Evolutionary conservation across 179 eudicot genomes (phyloP).

Genomic region (Corrigiola litoralis): DNA sequence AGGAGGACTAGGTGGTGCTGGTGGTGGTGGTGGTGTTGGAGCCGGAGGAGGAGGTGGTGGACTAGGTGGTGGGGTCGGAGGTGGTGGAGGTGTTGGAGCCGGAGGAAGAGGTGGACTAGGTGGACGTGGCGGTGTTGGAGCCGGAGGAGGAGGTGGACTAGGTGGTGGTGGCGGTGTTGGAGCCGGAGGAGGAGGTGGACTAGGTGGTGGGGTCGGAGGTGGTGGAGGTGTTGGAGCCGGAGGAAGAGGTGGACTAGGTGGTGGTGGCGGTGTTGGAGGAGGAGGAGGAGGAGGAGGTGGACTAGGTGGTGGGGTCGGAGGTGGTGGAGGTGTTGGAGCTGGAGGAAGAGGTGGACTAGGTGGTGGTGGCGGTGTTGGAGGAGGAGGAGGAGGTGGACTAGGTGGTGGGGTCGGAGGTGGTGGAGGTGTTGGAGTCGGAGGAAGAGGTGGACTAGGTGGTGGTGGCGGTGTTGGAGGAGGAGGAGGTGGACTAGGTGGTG

Average conservation of each 20-base stretch:
- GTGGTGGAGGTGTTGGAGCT: background rate
- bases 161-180: background rate
- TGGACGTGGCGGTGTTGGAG: background rate
- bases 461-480: background rate
- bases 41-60: constrained; percentile 2
- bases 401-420: background rate
- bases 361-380: background rate
- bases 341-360: background rate
- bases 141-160: background rate
- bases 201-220: background rate
- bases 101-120: background rate
- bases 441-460: background rate
- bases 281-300: background rate
- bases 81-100: background rate
- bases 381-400: background rate
- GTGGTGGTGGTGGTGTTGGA: background rate
- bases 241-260: background rate
- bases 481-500: background rate
- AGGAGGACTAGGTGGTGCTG: background rate
- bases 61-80: background rate
- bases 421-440: background rate
- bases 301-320: background rate
- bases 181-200: background rate
- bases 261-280: background rate
- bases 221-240: constrained; percentile 5